Percentiles rank a stretch among this genome's conserved stretches.
Conservation (phyloP, 305 asterid genomes). For the Fraxinus dipetala region DNA sequence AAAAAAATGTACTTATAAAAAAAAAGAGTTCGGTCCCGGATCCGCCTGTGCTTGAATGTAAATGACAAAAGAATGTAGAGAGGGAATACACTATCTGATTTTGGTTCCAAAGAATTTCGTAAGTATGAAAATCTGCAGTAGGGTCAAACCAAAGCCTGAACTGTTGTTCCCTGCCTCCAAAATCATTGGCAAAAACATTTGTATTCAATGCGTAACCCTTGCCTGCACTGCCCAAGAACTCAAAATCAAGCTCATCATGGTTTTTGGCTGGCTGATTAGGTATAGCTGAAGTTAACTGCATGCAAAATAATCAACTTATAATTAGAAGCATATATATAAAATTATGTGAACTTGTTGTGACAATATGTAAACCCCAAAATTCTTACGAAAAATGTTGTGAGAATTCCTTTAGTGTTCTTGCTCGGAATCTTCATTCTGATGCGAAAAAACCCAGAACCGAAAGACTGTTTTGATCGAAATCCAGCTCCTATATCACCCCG, state of each 20-base stretch:
- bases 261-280: not conserved
- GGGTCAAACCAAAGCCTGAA: constrained; percentile 26
- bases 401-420: constrained; percentile 10
- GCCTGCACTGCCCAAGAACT: constrained; percentile 22
- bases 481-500: constrained; percentile 22
- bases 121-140: constrained; percentile 13
- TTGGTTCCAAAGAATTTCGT: constrained; percentile 29
- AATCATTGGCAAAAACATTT: constrained; percentile 22
- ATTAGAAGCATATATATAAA: not conserved
- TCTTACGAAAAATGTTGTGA: constrained; percentile 24
- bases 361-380: not conserved
- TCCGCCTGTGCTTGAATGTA: too few relatives aligned
- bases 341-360: not conserved
- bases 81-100: constrained; percentile 18
- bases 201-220: constrained; percentile 9
- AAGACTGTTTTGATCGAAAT: constrained; percentile 7
- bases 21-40: too few relatives aligned
- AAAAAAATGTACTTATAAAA: too few relatives aligned
- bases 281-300: constrained; percentile 23
- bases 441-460: constrained; percentile 22
- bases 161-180: constrained; percentile 23
- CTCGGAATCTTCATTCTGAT: constrained; percentile 18
- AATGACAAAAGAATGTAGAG: not conserved
- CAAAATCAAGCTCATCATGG: constrained; percentile 28
- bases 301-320: not conserved